Percentiles rank a stretch among this genome's conserved stretches.
Conservation (phyloP, 495 filamentous ascomycete species). For the Hypoxylon lenormandii region DNA sequence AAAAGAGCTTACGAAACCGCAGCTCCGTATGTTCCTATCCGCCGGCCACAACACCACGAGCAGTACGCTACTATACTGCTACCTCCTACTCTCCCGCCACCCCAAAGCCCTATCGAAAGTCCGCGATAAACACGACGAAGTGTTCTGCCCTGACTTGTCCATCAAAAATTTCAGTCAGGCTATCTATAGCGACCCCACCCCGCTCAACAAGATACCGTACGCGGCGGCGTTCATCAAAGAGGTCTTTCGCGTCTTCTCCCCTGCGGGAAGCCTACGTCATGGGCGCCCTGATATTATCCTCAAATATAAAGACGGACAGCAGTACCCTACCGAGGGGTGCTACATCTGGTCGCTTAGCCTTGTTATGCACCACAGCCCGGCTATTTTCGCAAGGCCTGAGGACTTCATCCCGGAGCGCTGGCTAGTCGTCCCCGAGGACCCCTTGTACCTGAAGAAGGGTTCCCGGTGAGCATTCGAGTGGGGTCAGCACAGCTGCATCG, state of each 20-base stretch:
- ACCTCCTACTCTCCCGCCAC: background rate
- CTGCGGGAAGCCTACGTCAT: background rate
- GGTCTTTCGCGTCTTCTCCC: background rate
- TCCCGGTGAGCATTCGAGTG: constrained; percentile 58
- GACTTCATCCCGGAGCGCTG: constrained; percentile 60
- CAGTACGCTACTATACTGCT: background rate
- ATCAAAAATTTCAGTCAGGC: background rate
- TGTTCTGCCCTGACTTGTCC: background rate
- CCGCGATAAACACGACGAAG: background rate
- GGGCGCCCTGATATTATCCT: background rate
- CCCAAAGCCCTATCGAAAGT: background rate
- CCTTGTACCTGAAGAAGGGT: constrained; percentile 46
- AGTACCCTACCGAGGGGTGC: background rate
- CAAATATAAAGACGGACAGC: background rate
- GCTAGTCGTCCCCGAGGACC: constrained; percentile 45
- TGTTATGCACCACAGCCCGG: background rate
- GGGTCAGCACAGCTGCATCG: constrained; percentile 59
- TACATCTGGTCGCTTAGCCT: background rate
- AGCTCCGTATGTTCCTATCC: background rate
- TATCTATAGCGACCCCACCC: background rate
- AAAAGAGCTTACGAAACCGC: background rate
- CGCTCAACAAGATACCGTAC: background rate
- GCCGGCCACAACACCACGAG: background rate
- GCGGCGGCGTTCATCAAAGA: background rate
- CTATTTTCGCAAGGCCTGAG: constrained; percentile 53